phyloP scores from a whole-genome alignment of 345 rosid genomes.

The Populus simonii region DNA sequence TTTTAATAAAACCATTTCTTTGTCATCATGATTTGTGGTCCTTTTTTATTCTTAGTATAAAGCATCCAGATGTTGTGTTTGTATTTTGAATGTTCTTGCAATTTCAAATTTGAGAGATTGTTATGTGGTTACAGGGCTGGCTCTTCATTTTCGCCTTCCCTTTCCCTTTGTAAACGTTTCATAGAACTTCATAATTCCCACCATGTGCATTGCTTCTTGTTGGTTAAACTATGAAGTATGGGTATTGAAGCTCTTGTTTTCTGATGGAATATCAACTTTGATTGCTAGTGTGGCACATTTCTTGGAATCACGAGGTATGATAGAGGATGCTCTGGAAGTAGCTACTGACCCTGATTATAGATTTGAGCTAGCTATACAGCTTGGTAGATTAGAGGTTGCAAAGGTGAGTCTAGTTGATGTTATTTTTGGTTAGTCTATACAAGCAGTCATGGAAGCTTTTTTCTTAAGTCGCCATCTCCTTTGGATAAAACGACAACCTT shows the following conservation, averaged over 20 bases:
- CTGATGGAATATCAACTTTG: constrained; percentile 20
- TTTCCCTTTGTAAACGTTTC: not conserved
- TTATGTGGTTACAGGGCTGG: not conserved
- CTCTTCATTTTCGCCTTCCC: not conserved
- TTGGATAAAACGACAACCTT: not conserved
- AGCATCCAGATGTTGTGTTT: no score
- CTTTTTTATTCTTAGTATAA: not conserved
- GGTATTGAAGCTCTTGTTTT: not conserved
- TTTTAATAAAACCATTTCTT: not conserved
- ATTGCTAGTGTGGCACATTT: constrained; percentile 86
- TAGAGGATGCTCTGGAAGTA: constrained; percentile 92
- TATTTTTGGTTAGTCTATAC: not conserved
- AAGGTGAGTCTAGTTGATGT: constrained; percentile 46
- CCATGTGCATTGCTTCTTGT: not conserved
- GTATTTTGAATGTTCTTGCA: not conserved
- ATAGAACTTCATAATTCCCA: not conserved
- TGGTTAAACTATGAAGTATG: not conserved
- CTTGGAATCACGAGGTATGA: constrained; percentile 97
- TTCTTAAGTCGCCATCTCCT: not conserved
- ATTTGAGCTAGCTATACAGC: constrained; percentile 94
- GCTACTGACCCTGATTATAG: constrained; percentile 96
- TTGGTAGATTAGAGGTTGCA: constrained; percentile 89
- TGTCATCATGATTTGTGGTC: not conserved
- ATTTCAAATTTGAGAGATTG: not conserved
- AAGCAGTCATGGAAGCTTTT: not conserved